A percentile compares a stretch with the other conserved stretches of the same genome.
Conservation (phyloP, 805 yeast species). For the Zygosaccharomyces bailii region DNA sequence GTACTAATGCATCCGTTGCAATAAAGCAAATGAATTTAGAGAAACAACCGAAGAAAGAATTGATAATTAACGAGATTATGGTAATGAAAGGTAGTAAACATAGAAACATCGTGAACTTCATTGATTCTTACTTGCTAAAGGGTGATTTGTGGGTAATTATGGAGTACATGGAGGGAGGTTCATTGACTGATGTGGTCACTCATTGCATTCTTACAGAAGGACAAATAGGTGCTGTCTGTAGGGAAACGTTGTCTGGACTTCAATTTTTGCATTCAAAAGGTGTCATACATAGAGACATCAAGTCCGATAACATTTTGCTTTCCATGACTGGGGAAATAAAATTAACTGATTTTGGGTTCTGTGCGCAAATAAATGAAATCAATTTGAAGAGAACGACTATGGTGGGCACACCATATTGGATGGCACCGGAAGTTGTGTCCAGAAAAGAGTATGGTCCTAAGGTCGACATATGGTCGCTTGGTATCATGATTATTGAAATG, state of each 20-base stretch:
- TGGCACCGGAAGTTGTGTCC: slow-evolving; percentile 98
- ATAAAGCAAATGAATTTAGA: slow-evolving; percentile 95
- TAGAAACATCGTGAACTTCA: slow-evolving; percentile 88
- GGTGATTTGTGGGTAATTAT: slow-evolving; percentile 94
- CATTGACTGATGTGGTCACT: slow-evolving; percentile 91
- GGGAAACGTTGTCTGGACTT: slow-evolving; percentile 85
- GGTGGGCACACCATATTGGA: slow-evolving; percentile 99
- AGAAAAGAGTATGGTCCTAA: slow-evolving; percentile 94
- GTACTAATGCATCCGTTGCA: slow-evolving; percentile 66
- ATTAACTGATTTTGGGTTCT: slow-evolving; percentile 93
- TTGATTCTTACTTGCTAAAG: slow-evolving; percentile 74
- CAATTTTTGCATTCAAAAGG: slow-evolving; percentile 87
- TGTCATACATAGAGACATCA: slow-evolving; percentile 93
- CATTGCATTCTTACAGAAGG: slow-evolving; percentile 85
- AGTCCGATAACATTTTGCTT: slow-evolving; percentile 86
- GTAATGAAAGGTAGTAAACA: slow-evolving; percentile 94
- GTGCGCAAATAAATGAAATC: slow-evolving; percentile 85
- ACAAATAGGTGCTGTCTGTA: slow-evolving; percentile 91
- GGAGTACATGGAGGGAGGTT: slow-evolving; percentile 99
- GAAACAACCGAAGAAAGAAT: slow-evolving; percentile 92
- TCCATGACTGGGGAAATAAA: slow-evolving; percentile 85
- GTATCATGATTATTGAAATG: slow-evolving; percentile 98
- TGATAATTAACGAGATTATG: slow-evolving; percentile 88
- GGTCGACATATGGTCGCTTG: slow-evolving; percentile 96
- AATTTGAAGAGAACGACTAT: slow-evolving; percentile 90